Evolutionary conservation across 1,284 basidiomycete genomes (phyloP).

Genomic region (Amylostereum chailletii): DNA sequence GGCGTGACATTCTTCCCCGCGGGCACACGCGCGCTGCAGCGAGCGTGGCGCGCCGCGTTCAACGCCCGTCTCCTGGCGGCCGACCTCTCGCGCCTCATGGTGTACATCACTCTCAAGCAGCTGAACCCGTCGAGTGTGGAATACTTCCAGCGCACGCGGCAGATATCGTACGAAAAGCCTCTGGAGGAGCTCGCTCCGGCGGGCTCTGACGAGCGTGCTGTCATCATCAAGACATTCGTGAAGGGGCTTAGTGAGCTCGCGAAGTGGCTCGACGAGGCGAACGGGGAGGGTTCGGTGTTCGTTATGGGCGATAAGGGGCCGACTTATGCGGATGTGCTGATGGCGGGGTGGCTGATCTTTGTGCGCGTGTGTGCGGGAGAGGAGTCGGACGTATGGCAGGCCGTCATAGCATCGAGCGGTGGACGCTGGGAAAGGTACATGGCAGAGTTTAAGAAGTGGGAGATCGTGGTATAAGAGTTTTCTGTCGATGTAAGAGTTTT

Average conservation of each 20-base stretch:
- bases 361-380: constrained; percentile 22
- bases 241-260: constrained; percentile 21
- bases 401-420: constrained; percentile 23
- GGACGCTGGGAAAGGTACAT: constrained; percentile 29
- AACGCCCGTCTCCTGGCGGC: background rate
- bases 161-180: constrained; percentile 22
- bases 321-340: constrained; percentile 27
- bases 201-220: constrained; percentile 19
- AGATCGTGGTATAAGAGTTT: background rate
- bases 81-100: constrained; percentile 8
- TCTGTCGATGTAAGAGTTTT: too few species aligned
- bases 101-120: constrained; percentile 16
- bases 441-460: constrained; percentile 25
- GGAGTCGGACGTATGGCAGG: constrained; percentile 29
- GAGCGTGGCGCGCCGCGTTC: constrained; percentile 21
- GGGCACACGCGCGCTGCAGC: constrained; percentile 20
- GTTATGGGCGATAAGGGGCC: constrained; percentile 18
- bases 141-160: constrained; percentile 30
- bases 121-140: constrained; percentile 24
- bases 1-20: constrained; percentile 16
- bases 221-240: constrained; percentile 19
- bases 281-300: constrained; percentile 18
- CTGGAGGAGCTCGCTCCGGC: constrained; percentile 25
- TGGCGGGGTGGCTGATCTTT: constrained; percentile 23
- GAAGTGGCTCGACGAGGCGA: constrained; percentile 22